Percentiles rank a stretch among this genome's conserved stretches.
Conservation (phyloP, 805 yeast species). For the Cyberlindnera petersonii region DNA sequence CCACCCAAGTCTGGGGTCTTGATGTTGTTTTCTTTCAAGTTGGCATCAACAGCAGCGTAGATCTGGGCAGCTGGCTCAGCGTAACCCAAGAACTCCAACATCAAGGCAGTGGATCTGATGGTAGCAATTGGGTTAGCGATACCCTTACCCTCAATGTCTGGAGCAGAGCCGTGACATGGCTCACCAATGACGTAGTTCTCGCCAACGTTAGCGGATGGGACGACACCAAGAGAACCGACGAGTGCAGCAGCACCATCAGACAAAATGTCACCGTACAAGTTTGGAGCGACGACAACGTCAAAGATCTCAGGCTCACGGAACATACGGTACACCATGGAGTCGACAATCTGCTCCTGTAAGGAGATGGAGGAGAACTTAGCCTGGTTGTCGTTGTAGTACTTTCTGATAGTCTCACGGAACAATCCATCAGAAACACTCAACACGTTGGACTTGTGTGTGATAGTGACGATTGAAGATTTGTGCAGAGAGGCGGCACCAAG, state of each 20-base stretch:
- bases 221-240: conserved; percentile 96
- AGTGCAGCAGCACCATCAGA: conserved; percentile 98
- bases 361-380: conserved; percentile 56
- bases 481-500: conserved; percentile 53
- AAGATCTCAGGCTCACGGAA: conserved; percentile 97
- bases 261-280: conserved; percentile 94
- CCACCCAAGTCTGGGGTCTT: conserved; percentile 98
- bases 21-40: conserved; percentile 67
- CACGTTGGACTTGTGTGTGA: conserved; percentile 95
- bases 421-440: conserved; percentile 90
- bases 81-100: conserved; percentile 78
- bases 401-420: conserved; percentile 77
- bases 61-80: conserved; percentile 79
- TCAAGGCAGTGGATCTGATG: conserved; percentile 92
- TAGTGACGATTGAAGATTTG: conserved; percentile 66
- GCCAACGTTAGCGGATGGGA: conserved; percentile 97
- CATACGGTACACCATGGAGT: conserved; percentile 98
- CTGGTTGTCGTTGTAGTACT: conserved; percentile 45
- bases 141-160: conserved; percentile 99
- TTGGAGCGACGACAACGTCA: conserved; percentile 98
- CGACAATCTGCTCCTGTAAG: conserved; percentile 94
- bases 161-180: conserved; percentile 99
- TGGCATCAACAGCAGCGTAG: conserved; percentile 91
- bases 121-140: conserved; percentile 92
- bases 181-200: conserved; percentile 95